Evolutionary conservation across 768 basidiomycete species (phyloP).

Genomic region (Sarcodon aspratus): DNA sequence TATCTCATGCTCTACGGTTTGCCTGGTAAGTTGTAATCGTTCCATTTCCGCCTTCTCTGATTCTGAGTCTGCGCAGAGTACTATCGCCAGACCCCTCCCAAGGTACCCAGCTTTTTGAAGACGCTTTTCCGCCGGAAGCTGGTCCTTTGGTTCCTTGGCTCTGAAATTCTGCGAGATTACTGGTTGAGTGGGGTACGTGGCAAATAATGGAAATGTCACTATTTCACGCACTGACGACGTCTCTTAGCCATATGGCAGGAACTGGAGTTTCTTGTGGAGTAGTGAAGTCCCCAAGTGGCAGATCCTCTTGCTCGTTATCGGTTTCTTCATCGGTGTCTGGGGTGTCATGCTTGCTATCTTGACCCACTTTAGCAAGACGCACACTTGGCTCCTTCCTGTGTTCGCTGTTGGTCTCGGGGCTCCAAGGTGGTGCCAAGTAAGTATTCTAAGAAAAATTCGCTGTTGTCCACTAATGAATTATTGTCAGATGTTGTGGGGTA

Average conservation of each 20-base stretch:
- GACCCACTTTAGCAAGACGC: constrained; percentile 83
- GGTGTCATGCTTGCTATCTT: constrained; percentile 59
- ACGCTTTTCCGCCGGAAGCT: constrained; percentile 86
- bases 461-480: constrained; percentile 1
- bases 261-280: constrained; percentile 91
- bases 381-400: constrained; percentile 91
- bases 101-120: constrained; percentile 85
- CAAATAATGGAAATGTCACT: background rate
- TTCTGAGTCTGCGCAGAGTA: constrained; percentile 42
- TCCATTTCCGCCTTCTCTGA: background rate
- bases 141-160: constrained; percentile 91
- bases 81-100: constrained; percentile 86
- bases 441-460: constrained; percentile 3
- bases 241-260: constrained; percentile 76
- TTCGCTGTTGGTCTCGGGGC: constrained; percentile 93
- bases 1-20: constrained; percentile 81
- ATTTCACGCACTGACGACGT: background rate
- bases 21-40: constrained; percentile 43
- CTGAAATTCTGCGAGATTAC: constrained; percentile 86
- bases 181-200: constrained; percentile 75
- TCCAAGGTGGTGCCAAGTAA: constrained; percentile 88
- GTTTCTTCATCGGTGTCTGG: constrained; percentile 88
- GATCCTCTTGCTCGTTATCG: constrained; percentile 65
- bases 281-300: constrained; percentile 76
- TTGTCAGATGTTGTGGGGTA: constrained; percentile 82